Conservation (phyloP, 2,329 filamentous ascomycete genomes). For the Fusarium hainanense region DNA sequence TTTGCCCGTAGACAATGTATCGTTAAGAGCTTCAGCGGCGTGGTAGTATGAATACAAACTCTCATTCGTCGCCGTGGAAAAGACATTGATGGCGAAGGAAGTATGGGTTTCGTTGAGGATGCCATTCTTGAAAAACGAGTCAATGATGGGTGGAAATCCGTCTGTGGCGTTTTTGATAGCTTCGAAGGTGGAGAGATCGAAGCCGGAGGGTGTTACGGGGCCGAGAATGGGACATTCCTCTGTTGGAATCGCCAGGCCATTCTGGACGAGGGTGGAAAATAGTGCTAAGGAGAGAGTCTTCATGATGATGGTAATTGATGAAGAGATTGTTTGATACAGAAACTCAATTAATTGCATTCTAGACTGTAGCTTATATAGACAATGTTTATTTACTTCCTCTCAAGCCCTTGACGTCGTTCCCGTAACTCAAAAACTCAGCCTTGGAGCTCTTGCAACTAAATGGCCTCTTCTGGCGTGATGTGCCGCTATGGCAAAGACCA, state of each 20-base stretch:
- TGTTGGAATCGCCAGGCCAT: background rate
- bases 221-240: conserved; percentile 19
- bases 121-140: conserved; percentile 8
- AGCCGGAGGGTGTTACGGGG: conserved; percentile 36
- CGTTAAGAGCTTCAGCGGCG: conserved; percentile 23
- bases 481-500: background rate
- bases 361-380: background rate
- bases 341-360: background rate
- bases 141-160: conserved; percentile 15
- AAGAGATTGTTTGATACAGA: background rate
- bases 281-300: background rate
- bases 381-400: background rate
- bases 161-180: conserved; percentile 8
- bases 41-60: conserved; percentile 43
- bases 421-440: background rate
- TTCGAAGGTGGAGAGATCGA: conserved; percentile 27
- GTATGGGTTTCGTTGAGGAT: conserved; percentile 32
- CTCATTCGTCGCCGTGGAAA: conserved; percentile 40
- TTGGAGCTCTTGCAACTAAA: background rate
- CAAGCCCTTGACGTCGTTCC: background rate
- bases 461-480: background rate
- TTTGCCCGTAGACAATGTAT: conserved; percentile 23
- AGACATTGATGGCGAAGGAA: conserved; percentile 43
- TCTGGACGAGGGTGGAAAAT: background rate
- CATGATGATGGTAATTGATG: background rate